A percentile compares a stretch with the other conserved stretches of the same genome.
phyloP scores from a whole-genome alignment of 192 early-diverging fungal species.

The Chytriomyces sp. region DNA sequence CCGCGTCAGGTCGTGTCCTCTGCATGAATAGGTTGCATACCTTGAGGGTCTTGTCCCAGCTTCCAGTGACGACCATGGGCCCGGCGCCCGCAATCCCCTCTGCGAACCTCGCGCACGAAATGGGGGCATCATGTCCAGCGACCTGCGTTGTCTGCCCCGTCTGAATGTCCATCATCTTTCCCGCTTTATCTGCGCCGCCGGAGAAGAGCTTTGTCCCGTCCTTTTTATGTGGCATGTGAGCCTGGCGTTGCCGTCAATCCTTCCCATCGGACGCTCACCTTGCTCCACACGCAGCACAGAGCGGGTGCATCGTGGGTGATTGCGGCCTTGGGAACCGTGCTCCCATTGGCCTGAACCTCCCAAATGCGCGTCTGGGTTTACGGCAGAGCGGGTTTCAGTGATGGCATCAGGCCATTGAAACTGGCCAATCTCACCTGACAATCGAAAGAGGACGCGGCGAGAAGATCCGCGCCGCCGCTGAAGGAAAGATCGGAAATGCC shows the following conservation, averaged over 20 bases:
- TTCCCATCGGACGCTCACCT: constrained; percentile 49
- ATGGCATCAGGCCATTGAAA: background rate
- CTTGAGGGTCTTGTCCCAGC: constrained; percentile 94
- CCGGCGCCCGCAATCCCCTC: constrained; percentile 57
- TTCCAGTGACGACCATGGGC: constrained; percentile 81
- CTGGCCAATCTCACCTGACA: constrained; percentile 56
- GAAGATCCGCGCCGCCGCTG: constrained; percentile 76
- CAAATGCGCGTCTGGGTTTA: constrained; percentile 85
- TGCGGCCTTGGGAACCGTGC: constrained; percentile 73
- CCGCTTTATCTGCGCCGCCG: constrained; percentile 85
- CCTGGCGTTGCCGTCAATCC: background rate
- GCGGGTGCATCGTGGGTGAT: constrained; percentile 83
- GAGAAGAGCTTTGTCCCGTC: constrained; percentile 90
- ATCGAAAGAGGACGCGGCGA: constrained; percentile 92
- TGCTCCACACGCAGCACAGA: constrained; percentile 83
- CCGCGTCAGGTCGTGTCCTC: background rate
- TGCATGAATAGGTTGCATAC: constrained; percentile 35
- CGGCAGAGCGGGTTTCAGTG: background rate
- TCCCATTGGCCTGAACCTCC: constrained; percentile 79
- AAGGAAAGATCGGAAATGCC: constrained; percentile 76
- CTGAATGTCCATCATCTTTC: constrained; percentile 77
- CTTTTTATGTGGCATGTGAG: constrained; percentile 44
- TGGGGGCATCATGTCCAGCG: constrained; percentile 88
- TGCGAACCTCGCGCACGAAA: constrained; percentile 77
- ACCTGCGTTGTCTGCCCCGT: constrained; percentile 83